These are phyloP conservation scores for Tulasnella sp. DNA, from an alignment of 768 basidiomycete genomes.

Conservation along the genomic window DNA sequence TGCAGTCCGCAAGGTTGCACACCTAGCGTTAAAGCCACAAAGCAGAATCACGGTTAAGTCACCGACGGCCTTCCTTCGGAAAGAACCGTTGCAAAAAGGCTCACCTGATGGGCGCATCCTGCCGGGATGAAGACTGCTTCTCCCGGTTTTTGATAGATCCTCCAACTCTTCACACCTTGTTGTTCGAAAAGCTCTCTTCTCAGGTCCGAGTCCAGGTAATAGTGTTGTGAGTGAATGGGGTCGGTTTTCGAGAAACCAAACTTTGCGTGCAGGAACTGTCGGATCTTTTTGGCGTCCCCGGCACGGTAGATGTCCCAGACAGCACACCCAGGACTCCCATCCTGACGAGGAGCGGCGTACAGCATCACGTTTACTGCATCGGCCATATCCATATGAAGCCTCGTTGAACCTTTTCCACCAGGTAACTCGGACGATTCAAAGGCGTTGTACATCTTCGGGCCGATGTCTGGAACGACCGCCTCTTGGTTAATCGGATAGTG, in stretches of 20 bases:
- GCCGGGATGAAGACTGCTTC: constrained; percentile 95
- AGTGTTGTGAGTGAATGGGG: constrained; percentile 85
- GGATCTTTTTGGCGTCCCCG: constrained; percentile 69
- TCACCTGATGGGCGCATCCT: constrained; percentile 82
- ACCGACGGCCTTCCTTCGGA: not conserved
- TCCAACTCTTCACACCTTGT: constrained; percentile 64
- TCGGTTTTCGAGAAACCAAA: constrained; percentile 43
- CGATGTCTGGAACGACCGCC: constrained; percentile 69
- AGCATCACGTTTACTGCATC: constrained; percentile 92
- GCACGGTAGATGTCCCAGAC: constrained; percentile 89
- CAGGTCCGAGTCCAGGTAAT: constrained; percentile 68
- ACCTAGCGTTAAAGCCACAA: constrained; percentile 47
- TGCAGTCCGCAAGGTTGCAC: constrained; percentile 85
- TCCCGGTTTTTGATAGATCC: constrained; percentile 84
- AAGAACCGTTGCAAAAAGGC: constrained; percentile 26
- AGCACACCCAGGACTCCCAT: constrained; percentile 58
- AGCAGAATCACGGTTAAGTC: not conserved
- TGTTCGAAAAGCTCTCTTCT: constrained; percentile 59
- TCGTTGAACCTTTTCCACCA: constrained; percentile 76
- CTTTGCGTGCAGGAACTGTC: constrained; percentile 61
- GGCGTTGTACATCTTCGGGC: constrained; percentile 92
- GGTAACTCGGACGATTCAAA: constrained; percentile 58
- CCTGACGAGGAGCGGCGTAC: constrained; percentile 52
- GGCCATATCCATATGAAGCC: constrained; percentile 91
- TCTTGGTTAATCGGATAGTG: constrained; percentile 66